Evolutionary conservation across 1,139 yeast species (phyloP).

Genomic region (Chernovozyma aurita): DNA sequence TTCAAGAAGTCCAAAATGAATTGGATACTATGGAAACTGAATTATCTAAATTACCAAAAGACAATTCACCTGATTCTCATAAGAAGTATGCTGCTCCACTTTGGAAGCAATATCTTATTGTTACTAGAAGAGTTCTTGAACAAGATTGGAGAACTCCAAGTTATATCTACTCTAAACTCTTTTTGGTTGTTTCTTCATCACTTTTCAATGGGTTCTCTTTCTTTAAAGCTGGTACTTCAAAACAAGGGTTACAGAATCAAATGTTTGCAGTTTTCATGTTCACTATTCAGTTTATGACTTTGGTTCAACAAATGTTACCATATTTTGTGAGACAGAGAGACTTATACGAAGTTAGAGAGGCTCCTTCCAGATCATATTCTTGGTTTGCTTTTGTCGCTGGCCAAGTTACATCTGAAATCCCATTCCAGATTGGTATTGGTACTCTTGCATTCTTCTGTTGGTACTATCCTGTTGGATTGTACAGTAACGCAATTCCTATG

Average conservation of each 20-base stretch:
- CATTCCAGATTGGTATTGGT: constrained; percentile 31
- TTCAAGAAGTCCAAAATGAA: constrained; percentile 36
- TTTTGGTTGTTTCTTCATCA: constrained; percentile 47
- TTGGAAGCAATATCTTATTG: constrained; percentile 46
- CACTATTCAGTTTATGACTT: constrained; percentile 54
- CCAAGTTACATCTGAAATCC: constrained; percentile 34
- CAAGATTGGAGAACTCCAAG: constrained; percentile 76
- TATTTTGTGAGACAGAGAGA: constrained; percentile 67
- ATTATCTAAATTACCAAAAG: constrained; percentile 33
- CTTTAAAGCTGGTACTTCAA: constrained; percentile 58
- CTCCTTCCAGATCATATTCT: constrained; percentile 59
- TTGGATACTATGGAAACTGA: constrained; percentile 43
- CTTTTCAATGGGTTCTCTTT: constrained; percentile 74
- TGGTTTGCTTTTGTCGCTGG: constrained; percentile 43
- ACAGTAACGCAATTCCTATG: constrained; percentile 28
- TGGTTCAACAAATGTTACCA: constrained; percentile 73
- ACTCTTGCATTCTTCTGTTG: constrained; percentile 34
- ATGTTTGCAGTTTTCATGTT: constrained; percentile 71
- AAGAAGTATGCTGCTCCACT: constrained; percentile 43
- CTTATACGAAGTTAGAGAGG: constrained; percentile 84
- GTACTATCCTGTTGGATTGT: constrained; percentile 41
- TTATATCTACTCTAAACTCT: constrained; percentile 63
- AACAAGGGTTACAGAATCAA: constrained; percentile 60
- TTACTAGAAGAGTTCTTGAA: constrained; percentile 51
- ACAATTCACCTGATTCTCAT: constrained; percentile 27